These are phyloP conservation scores for Trichoderma gamsii DNA, from an alignment of 495 filamentous ascomycete species.

Conservation along the genomic window DNA sequence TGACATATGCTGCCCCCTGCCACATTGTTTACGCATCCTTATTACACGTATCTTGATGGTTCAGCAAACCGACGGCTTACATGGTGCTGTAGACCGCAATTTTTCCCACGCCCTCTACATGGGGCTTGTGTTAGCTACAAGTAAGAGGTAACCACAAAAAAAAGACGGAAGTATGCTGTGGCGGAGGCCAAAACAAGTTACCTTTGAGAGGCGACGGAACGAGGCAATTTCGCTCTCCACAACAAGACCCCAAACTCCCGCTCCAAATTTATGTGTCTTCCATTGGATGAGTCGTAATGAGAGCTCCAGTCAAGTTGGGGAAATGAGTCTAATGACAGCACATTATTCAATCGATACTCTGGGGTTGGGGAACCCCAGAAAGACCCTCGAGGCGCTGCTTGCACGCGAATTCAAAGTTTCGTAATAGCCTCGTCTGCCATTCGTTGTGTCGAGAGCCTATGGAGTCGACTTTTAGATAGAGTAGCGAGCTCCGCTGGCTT, in stretches of 20 bases:
- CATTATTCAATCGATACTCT: slow-evolving; percentile 2
- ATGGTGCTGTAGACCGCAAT: neutral
- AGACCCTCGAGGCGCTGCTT: neutral
- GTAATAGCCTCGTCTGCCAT: neutral
- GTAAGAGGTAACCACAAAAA: neutral
- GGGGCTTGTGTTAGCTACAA: too few species aligned
- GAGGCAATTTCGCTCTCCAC: neutral
- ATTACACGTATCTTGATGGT: too few species aligned
- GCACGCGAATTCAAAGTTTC: neutral
- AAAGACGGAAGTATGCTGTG: neutral
- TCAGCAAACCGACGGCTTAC: too few species aligned
- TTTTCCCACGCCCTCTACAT: too few species aligned
- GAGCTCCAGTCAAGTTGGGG: neutral
- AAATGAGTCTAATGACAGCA: neutral
- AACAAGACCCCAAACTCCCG: neutral
- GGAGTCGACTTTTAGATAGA: neutral
- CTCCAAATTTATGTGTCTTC: neutral
- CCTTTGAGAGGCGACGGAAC: neutral
- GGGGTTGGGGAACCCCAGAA: neutral
- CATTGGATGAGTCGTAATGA: neutral
- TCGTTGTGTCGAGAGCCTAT: neutral
- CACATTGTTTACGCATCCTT: too few species aligned
- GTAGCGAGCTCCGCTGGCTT: too few species aligned
- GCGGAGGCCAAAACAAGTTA: neutral
- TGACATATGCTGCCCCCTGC: neutral